phyloP scores from a whole-genome alignment of 2,329 filamentous ascomycete species.

The Lasiodiplodia theobromae region DNA sequence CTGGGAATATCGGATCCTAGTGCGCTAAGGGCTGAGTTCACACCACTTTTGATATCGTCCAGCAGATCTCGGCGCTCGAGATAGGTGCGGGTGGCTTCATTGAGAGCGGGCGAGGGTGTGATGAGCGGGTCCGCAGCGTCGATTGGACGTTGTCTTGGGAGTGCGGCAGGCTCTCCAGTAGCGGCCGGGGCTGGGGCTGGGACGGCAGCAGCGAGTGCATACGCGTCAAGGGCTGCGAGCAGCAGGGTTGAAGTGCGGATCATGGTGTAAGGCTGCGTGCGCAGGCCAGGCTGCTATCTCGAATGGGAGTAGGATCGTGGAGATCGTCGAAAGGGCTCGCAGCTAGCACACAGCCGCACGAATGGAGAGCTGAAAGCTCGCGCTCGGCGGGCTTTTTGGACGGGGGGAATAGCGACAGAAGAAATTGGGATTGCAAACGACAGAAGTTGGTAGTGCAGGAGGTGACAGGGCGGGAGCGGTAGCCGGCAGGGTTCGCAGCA shows the following conservation, averaged over 20 bases:
- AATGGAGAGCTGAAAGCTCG: not conserved
- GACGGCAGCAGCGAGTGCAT: slow-evolving; percentile 25
- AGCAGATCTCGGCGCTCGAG: slow-evolving; percentile 42
- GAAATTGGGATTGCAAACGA: not conserved
- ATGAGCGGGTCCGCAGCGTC: slow-evolving; percentile 18
- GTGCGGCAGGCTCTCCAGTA: slow-evolving; percentile 4
- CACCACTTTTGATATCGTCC: slow-evolving; percentile 42
- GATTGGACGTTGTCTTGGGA: slow-evolving; percentile 12
- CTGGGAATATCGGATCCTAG: slow-evolving; percentile 44
- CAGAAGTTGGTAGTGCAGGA: not conserved
- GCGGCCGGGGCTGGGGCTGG: slow-evolving; percentile 19
- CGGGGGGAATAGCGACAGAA: slow-evolving; percentile 8
- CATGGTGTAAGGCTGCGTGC: slow-evolving; percentile 22
- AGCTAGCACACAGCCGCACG: not conserved
- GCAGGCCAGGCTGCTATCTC: slow-evolving; percentile 20
- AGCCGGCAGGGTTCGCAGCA: not conserved
- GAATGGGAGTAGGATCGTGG: slow-evolving; percentile 24
- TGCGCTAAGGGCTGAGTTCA: slow-evolving; percentile 41
- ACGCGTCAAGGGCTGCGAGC: slow-evolving; percentile 27
- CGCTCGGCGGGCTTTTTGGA: not conserved
- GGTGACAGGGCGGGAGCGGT: not conserved
- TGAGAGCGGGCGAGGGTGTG: slow-evolving; percentile 27
- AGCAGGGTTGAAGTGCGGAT: slow-evolving; percentile 28
- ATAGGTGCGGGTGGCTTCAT: slow-evolving; percentile 17
- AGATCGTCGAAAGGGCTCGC: slow-evolving; percentile 4